Evolutionary conservation across 2,329 filamentous ascomycete species (phyloP).

Genomic region (Capronia epimyces): DNA sequence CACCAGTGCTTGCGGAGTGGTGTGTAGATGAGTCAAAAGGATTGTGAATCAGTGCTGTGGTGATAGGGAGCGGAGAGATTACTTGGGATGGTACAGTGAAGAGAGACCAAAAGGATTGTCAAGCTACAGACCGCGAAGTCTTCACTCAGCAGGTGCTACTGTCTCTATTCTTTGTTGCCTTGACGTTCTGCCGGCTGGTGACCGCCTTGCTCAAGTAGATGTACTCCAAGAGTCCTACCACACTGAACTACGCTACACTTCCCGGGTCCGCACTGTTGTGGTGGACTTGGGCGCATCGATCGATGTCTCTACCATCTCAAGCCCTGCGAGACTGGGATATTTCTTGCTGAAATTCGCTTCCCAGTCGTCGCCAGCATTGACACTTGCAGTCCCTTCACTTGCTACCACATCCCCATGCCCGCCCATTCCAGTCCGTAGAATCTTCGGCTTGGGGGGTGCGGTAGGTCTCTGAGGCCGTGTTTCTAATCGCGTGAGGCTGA

Average conservation of each 20-base stretch:
- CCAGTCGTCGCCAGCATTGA: slow-evolving; percentile 52
- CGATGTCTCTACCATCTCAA: slow-evolving; percentile 82
- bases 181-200: background rate
- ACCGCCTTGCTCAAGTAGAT: background rate
- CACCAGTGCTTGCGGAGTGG: no score
- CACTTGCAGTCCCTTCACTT: slow-evolving; percentile 26
- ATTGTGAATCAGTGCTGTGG: background rate
- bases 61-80: background rate
- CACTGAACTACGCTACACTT: slow-evolving; percentile 33
- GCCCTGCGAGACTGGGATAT: slow-evolving; percentile 75
- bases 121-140: background rate
- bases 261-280: slow-evolving; percentile 37
- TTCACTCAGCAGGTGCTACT: background rate
- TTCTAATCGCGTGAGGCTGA: slow-evolving; percentile 10
- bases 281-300: slow-evolving; percentile 39
- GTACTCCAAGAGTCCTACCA: background rate
- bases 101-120: background rate
- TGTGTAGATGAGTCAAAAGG: background rate
- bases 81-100: background rate
- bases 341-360: slow-evolving; percentile 71
- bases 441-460: slow-evolving; percentile 57
- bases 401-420: slow-evolving; percentile 30
- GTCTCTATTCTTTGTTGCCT: background rate
- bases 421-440: slow-evolving; percentile 46
- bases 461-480: slow-evolving; percentile 39